Evolutionary conservation across 805 yeast genomes (phyloP).

Genomic region (Komagataella ulmi): DNA sequence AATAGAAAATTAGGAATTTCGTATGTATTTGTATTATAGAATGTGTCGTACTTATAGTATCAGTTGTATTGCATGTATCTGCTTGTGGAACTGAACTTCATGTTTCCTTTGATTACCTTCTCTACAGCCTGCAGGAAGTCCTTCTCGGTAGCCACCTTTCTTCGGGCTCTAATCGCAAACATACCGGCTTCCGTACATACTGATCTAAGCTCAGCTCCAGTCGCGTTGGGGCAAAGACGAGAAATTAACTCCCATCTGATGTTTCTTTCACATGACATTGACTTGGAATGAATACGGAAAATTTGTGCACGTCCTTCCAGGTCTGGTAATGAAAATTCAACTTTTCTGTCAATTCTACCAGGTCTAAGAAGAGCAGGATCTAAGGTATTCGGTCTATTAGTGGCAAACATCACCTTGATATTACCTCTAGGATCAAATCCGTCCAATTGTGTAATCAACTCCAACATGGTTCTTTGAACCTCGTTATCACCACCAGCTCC

Average conservation of each 20-base stretch:
- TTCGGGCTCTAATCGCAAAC: constrained; percentile 97
- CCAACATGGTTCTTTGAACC: constrained; percentile 98
- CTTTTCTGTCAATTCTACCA: constrained; percentile 97
- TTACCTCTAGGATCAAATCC: constrained; percentile 99
- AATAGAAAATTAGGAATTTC: constrained; percentile 17
- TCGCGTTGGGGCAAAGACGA: constrained; percentile 92
- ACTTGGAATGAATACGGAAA: constrained; percentile 91
- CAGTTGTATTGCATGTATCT: constrained; percentile 97
- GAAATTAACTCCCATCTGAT: constrained; percentile 98
- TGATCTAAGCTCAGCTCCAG: constrained; percentile 97
- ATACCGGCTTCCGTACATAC: constrained; percentile 99
- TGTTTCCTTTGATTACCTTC: constrained; percentile 95
- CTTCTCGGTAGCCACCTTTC: constrained; percentile 97
- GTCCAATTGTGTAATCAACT: constrained; percentile 91
- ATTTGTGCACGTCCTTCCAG: constrained; percentile 96
- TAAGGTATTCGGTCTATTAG: constrained; percentile 94
- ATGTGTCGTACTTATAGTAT: constrained; percentile 1
- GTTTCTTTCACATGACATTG: constrained; percentile 95
- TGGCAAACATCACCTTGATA: constrained; percentile 98
- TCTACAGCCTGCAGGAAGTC: constrained; percentile 97
- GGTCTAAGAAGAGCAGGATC: constrained; percentile 98
- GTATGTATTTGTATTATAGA: neutral
- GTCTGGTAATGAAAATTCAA: constrained; percentile 93
- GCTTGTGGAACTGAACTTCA: constrained; percentile 93
- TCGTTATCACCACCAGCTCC: constrained; percentile 99